Evolutionary conservation across 352 stramenopile genomes (phyloP).

Genomic region (Pythium vanterpoolii): DNA sequence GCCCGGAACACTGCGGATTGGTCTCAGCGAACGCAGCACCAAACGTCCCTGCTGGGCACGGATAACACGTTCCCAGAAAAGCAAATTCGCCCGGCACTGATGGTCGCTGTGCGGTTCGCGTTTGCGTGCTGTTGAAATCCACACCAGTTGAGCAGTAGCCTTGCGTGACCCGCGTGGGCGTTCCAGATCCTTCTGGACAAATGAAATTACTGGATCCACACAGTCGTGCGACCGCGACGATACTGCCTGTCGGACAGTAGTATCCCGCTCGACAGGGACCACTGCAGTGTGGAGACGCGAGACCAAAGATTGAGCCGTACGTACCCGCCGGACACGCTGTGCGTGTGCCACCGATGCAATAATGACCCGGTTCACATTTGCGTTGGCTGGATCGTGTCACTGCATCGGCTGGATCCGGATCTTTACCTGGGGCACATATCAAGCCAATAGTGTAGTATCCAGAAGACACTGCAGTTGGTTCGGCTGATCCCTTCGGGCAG

Average conservation of each 20-base stretch:
- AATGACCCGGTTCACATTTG: conserved; percentile 48
- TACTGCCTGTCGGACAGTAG: conserved; percentile 37
- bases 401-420: conserved; percentile 15
- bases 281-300: conserved; percentile 32
- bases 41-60: conserved; percentile 64
- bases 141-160: conserved; percentile 31
- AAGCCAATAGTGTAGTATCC: conserved; percentile 50
- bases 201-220: conserved; percentile 32
- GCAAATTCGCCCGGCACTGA: conserved; percentile 53
- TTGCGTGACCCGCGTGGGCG: conserved; percentile 9
- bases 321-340: conserved; percentile 41
- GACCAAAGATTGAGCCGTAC: conserved; percentile 29
- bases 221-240: conserved; percentile 4
- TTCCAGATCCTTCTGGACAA: conserved; percentile 29
- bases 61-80: conserved; percentile 48
- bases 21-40: conserved; percentile 39
- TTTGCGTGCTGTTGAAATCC: conserved; percentile 3
- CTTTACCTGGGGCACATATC: conserved; percentile 4
- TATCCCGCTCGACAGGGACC: conserved; percentile 36
- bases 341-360: conserved; percentile 34
- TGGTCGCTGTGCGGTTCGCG: conserved; percentile 27
- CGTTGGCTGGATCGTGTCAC: conserved; percentile 34
- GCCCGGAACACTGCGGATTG: conserved; percentile 45
- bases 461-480: conserved; percentile 28
- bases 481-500: conserved; percentile 42